Conservation (phyloP, 257 asterid species). For the Capsicum chinense region DNA sequence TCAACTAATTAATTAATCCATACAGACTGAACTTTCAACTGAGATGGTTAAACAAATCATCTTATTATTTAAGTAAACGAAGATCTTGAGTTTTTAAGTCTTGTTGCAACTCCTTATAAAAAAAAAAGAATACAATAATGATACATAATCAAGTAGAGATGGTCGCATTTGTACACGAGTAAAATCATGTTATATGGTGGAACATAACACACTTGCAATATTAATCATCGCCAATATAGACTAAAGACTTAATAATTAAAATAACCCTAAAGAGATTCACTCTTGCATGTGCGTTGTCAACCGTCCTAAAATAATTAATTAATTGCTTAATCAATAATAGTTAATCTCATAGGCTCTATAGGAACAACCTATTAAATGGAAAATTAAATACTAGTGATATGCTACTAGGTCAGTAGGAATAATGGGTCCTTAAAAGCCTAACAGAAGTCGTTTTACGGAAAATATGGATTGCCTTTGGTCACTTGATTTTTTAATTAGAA, state of each 20-base stretch:
- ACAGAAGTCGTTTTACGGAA: conserved; percentile 37
- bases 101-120: neutral
- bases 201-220: conserved; percentile 19
- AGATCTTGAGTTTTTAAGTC: neutral
- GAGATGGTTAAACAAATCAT: neutral
- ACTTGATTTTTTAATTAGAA: neutral
- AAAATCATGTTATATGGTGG: conserved; percentile 38
- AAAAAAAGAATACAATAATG: neutral
- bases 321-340: neutral
- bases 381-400: conserved; percentile 1
- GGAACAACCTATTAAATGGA: neutral
- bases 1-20: neutral
- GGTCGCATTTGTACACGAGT: conserved; percentile 28
- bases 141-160: neutral
- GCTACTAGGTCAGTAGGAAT: conserved; percentile 39
- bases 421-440: conserved; percentile 55
- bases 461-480: conserved; percentile 27
- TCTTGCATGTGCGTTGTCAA: conserved; percentile 59
- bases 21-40: neutral
- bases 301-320: conserved; percentile 27
- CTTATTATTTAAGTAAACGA: neutral
- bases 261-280: conserved; percentile 42
- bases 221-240: conserved; percentile 19
- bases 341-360: neutral
- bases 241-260: neutral